Evolutionary conservation across 495 filamentous ascomycete genomes (phyloP).

Genomic region (Neurospora sp.): DNA sequence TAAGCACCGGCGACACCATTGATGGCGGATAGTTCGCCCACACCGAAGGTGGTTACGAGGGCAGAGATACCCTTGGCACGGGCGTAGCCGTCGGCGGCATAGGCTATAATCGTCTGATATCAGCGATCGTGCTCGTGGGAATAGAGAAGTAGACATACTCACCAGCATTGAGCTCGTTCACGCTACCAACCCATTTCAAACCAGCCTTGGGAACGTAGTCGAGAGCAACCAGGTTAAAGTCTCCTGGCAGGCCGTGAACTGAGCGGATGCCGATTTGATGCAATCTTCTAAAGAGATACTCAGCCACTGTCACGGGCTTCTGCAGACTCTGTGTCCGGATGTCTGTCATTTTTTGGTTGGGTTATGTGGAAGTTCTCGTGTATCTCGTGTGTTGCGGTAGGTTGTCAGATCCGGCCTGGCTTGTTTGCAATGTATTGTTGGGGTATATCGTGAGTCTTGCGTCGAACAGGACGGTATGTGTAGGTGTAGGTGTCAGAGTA

Average conservation of each 20-base stretch:
- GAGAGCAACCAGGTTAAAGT: slow-evolving; percentile 62
- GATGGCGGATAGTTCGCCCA: slow-evolving; percentile 67
- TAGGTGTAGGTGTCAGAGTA: background rate
- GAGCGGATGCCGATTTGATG: slow-evolving; percentile 58
- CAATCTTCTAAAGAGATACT: slow-evolving; percentile 63
- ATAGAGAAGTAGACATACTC: slow-evolving; percentile 2
- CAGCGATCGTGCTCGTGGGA: background rate
- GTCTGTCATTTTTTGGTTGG: slow-evolving; percentile 16
- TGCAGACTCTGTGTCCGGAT: slow-evolving; percentile 28
- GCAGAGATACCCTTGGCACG: slow-evolving; percentile 63
- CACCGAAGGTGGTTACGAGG: slow-evolving; percentile 70
- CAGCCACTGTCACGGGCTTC: slow-evolving; percentile 39
- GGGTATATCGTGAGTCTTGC: background rate
- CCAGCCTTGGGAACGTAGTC: slow-evolving; percentile 55
- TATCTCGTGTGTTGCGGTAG: background rate
- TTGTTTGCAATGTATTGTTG: background rate
- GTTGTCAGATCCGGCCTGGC: background rate
- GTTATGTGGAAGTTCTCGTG: background rate
- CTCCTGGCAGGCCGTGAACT: slow-evolving; percentile 64
- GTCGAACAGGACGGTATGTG: background rate
- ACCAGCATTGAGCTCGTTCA: slow-evolving; percentile 78
- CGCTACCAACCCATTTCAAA: slow-evolving; percentile 68
- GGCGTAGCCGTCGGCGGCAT: slow-evolving; percentile 75
- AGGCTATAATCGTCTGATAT: slow-evolving; percentile 33
- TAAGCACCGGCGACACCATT: slow-evolving; percentile 65